A percentile compares a stretch with the other conserved stretches of the same genome.
Evolutionary conservation across 2,329 filamentous ascomycete species (phyloP).

Genomic region (Aspergillus sp.): DNA sequence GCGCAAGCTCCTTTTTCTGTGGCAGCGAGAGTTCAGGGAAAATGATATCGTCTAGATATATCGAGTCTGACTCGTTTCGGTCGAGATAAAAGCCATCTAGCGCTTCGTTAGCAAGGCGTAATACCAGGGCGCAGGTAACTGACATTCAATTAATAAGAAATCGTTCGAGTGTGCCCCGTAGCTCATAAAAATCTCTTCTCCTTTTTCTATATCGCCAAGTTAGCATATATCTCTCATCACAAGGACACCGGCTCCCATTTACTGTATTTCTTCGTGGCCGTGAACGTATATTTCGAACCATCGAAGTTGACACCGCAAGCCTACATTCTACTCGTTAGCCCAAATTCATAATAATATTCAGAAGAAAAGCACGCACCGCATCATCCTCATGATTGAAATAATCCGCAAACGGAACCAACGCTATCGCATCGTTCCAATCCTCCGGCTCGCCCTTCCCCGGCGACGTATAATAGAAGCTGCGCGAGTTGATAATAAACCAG

Average conservation of each 20-base stretch:
- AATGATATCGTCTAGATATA: conserved; percentile 38
- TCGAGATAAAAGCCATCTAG: conserved; percentile 40
- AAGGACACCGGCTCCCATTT: no score
- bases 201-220: conserved; percentile 25
- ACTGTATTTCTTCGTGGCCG: conserved; percentile 27
- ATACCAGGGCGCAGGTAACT: conserved; percentile 3
- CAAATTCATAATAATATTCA: not conserved
- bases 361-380: conserved; percentile 24
- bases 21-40: conserved; percentile 21
- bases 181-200: conserved; percentile 39
- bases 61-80: conserved; percentile 32
- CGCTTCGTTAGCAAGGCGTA: not conserved
- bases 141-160: conserved; percentile 38
- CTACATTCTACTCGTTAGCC: conserved; percentile 14
- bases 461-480: conserved; percentile 58
- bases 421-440: conserved; percentile 40
- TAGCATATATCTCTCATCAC: no score
- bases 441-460: conserved; percentile 32
- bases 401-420: conserved; percentile 42
- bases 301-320: conserved; percentile 30
- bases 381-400: conserved; percentile 43
- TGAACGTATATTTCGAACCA: conserved; percentile 27
- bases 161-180: conserved; percentile 41
- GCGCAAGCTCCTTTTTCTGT: conserved; percentile 23
- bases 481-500: conserved; percentile 59